A percentile compares a stretch with the other conserved stretches of the same genome.
These are phyloP conservation scores for Carex scoparia DNA, from an alignment of 176 grass and related monocot genomes.

Conservation along the genomic window DNA sequence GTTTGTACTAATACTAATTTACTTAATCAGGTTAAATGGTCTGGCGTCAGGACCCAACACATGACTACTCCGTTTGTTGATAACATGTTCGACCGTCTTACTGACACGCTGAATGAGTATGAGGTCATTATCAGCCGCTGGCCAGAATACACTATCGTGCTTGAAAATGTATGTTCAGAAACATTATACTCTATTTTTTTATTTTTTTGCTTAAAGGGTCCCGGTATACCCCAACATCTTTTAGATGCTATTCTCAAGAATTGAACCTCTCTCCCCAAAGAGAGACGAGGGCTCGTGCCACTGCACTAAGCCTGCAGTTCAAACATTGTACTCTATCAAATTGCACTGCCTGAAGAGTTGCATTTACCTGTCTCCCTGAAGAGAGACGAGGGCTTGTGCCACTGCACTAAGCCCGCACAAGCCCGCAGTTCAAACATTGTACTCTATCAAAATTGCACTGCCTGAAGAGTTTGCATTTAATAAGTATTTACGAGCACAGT, in stretches of 20 bases:
- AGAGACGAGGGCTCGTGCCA: no score
- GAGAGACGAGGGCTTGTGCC: no score
- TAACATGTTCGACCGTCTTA: slow-evolving; percentile 86
- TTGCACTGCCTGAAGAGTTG: not conserved
- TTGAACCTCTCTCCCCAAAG: no score
- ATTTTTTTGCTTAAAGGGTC: no score
- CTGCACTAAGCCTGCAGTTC: no score
- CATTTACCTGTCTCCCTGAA: not conserved
- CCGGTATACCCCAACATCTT: no score
- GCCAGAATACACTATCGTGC: slow-evolving; percentile 92
- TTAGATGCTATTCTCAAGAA: no score
- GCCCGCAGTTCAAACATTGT: not conserved
- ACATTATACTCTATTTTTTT: not conserved
- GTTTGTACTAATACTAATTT: slow-evolving; percentile 5
- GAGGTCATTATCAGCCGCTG: slow-evolving; percentile 97
- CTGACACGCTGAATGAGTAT: slow-evolving; percentile 75
- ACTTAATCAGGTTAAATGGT: slow-evolving; percentile 85
- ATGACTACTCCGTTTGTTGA: slow-evolving; percentile 98
- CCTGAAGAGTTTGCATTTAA: not conserved
- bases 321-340: slow-evolving; percentile 6
- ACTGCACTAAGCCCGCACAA: no score
- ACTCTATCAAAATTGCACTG: slow-evolving; percentile 6
- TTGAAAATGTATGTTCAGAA: slow-evolving; percentile 79
- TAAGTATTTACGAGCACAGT: slow-evolving; percentile 16
- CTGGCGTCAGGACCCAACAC: slow-evolving; percentile 82